Percentiles rank a stretch among this genome's conserved stretches.
phyloP scores from a whole-genome alignment of 441 rosid genomes.

The Euphorbia schlechtendalii region DNA sequence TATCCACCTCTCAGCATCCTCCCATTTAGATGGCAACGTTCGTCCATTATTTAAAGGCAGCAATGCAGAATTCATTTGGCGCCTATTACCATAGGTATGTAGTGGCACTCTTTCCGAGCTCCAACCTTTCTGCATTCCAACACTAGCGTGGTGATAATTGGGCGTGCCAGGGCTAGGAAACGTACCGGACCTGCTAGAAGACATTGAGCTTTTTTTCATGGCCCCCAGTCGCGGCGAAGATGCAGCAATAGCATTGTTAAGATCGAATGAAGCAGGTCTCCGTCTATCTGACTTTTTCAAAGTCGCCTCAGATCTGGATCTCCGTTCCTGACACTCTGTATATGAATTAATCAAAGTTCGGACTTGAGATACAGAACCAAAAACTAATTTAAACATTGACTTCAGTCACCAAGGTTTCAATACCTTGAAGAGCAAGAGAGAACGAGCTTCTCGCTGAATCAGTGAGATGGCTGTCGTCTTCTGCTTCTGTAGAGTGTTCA shows the following conservation, averaged over 20 bases:
- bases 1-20: slow-evolving; percentile 99
- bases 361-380: neutral
- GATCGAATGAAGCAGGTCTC: slow-evolving; percentile 75
- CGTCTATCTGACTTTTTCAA: slow-evolving; percentile 52
- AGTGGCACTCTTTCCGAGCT: slow-evolving; percentile 82
- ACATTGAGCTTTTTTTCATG: slow-evolving; percentile 42
- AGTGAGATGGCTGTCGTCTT: slow-evolving; percentile 39
- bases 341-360: neutral
- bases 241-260: slow-evolving; percentile 48
- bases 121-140: slow-evolving; percentile 89
- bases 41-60: slow-evolving; percentile 66
- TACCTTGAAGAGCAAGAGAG: slow-evolving; percentile 84
- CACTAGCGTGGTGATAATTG: slow-evolving; percentile 40
- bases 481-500: slow-evolving; percentile 16
- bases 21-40: slow-evolving; percentile 95
- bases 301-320: slow-evolving; percentile 65
- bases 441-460: slow-evolving; percentile 87
- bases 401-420: neutral
- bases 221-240: slow-evolving; percentile 63
- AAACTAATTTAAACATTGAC: neutral
- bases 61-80: slow-evolving; percentile 38
- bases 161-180: slow-evolving; percentile 96
- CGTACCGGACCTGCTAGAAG: slow-evolving; percentile 43
- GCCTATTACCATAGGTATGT: slow-evolving; percentile 48
- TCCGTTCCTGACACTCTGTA: slow-evolving; percentile 77